Percentiles rank a stretch among this genome's conserved stretches.
These are phyloP conservation scores for Myriosclerotinia duriaeana DNA, from an alignment of 2,329 filamentous ascomycete species.

Conservation along the genomic window DNA sequence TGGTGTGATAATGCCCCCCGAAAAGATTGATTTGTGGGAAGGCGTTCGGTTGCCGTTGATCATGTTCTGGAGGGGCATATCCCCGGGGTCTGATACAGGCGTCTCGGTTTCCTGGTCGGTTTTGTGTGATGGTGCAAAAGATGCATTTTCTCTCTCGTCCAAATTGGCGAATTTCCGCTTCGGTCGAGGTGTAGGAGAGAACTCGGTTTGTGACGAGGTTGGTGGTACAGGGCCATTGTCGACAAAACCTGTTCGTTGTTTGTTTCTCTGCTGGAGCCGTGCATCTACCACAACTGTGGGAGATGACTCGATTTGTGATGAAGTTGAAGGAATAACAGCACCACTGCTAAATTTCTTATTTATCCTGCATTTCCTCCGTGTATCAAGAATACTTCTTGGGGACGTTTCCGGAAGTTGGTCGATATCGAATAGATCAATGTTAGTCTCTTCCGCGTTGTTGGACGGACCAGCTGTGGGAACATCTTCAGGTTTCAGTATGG, in stretches of 20 bases:
- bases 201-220: not conserved
- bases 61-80: not conserved
- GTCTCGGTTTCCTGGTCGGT: not conserved
- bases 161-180: conserved; percentile 13
- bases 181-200: not conserved
- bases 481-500: not conserved
- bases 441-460: not conserved
- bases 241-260: not conserved
- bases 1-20: conserved; percentile 12
- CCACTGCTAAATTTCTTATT: conserved; percentile 8
- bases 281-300: not conserved
- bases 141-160: conserved; percentile 17
- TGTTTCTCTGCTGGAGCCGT: not conserved
- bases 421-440: conserved; percentile 18
- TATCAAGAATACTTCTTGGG: conserved; percentile 17
- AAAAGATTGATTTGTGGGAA: not conserved
- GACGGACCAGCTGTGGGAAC: not conserved
- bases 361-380: not conserved
- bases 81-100: not conserved
- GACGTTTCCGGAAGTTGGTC: conserved; percentile 16
- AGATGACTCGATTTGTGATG: conserved; percentile 15
- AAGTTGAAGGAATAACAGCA: conserved; percentile 17
- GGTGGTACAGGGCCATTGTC: not conserved
- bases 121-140: not conserved
- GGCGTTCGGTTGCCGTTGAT: conserved; percentile 1